Conservation (phyloP, 768 basidiomycete species). For the Collybia nuda region DNA sequence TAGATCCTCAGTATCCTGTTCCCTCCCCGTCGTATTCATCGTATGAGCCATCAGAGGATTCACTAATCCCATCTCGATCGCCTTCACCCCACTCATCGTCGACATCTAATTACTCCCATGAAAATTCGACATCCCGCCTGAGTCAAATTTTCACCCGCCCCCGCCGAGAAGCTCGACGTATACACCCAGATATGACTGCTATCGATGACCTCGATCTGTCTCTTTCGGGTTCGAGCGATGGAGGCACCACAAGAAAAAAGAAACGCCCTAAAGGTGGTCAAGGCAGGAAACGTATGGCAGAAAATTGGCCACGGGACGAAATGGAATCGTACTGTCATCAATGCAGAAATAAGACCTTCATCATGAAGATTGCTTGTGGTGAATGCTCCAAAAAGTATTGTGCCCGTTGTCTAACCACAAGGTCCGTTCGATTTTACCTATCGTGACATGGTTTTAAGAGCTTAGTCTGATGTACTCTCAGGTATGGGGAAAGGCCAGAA, state of each 20-base stretch:
- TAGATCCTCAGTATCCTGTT: background rate
- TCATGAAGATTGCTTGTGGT: conserved; percentile 10
- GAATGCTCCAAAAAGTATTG: conserved; percentile 14
- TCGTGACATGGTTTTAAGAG: background rate
- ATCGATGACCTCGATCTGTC: conserved; percentile 10
- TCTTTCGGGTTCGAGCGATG: conserved; percentile 1
- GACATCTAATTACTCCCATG: background rate
- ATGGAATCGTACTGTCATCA: conserved; percentile 21
- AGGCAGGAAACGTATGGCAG: no score
- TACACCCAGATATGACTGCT: conserved; percentile 13
- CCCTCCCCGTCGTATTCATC: background rate
- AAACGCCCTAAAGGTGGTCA: background rate
- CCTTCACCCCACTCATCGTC: background rate
- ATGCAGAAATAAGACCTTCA: conserved; percentile 8
- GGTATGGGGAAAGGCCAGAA: conserved; percentile 21
- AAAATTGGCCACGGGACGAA: conserved; percentile 6
- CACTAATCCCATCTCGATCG: background rate
- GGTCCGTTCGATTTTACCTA: conserved; percentile 10
- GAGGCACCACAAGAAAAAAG: background rate
- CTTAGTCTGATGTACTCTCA: conserved; percentile 5
- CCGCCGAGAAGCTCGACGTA: conserved; percentile 1
- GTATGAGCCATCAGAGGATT: background rate
- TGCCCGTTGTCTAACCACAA: conserved; percentile 15
- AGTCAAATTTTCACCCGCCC: background rate
- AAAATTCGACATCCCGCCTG: background rate